A percentile compares a stretch with the other conserved stretches of the same genome.
phyloP scores from a whole-genome alignment of 2,329 filamentous ascomycete genomes.

The Sporothrix pallida region DNA sequence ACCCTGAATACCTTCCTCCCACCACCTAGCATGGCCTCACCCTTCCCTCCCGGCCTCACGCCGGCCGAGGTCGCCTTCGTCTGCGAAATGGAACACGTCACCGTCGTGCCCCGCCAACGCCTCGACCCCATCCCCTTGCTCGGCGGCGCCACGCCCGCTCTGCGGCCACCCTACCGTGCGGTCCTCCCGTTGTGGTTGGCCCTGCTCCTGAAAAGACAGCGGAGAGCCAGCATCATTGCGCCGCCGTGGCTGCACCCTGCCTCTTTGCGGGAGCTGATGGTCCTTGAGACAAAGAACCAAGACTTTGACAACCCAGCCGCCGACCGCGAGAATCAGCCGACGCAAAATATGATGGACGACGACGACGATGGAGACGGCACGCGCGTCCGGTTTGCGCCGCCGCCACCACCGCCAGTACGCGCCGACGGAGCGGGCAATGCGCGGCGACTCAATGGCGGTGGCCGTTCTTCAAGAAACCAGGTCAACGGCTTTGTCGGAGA shows the following conservation, averaged over 20 bases:
- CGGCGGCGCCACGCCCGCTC: constrained; percentile 73
- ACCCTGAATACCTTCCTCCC: no score
- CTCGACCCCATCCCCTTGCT: constrained; percentile 86
- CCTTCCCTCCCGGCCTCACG: constrained; percentile 64
- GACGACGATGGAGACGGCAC: constrained; percentile 46
- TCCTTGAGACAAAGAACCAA: constrained; percentile 73
- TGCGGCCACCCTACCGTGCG: constrained; percentile 81
- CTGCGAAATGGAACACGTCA: constrained; percentile 97
- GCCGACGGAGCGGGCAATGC: constrained; percentile 46
- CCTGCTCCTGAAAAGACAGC: constrained; percentile 90
- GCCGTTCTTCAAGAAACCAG: no score
- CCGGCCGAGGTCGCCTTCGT: constrained; percentile 91
- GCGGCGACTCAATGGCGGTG: constrained; percentile 40
- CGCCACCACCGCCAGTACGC: constrained; percentile 68
- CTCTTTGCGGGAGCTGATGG: constrained; percentile 77
- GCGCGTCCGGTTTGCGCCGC: constrained; percentile 75
- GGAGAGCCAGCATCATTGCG: constrained; percentile 88
- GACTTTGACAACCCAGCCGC: constrained; percentile 42
- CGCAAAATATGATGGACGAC: background rate
- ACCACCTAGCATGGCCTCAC: constrained; percentile 53
- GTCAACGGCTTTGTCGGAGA: constrained; percentile 18
- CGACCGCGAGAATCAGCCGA: background rate
- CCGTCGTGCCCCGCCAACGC: constrained; percentile 86
- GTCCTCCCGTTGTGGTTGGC: constrained; percentile 92
- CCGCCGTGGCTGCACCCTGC: constrained; percentile 85